Conservation (phyloP, 768 basidiomycete genomes). For the Hygrocybe coccinea region DNA sequence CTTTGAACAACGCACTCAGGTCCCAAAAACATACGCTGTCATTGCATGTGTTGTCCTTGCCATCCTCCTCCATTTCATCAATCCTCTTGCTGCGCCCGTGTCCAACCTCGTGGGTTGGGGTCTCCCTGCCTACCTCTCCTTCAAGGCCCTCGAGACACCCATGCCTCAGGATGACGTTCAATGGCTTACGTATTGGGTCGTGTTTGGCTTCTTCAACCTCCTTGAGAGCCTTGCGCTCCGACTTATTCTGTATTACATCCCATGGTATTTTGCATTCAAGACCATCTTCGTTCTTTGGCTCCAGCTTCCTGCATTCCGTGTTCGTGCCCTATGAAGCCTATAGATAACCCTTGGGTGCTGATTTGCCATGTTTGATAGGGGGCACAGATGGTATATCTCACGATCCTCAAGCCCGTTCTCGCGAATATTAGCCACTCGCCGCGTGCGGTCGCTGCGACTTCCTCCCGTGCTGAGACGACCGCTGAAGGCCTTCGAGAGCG, state of each 20-base stretch:
- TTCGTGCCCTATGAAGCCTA: slow-evolving; percentile 38
- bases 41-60: slow-evolving; percentile 66
- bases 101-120: slow-evolving; percentile 95
- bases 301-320: slow-evolving; percentile 79
- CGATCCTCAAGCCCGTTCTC: slow-evolving; percentile 76
- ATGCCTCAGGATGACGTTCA: slow-evolving; percentile 80
- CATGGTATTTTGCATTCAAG: slow-evolving; percentile 95
- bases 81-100: slow-evolving; percentile 85
- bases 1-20: slow-evolving; percentile 83
- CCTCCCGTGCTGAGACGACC: slow-evolving; percentile 47
- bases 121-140: slow-evolving; percentile 90
- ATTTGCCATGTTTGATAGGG: slow-evolving; percentile 46
- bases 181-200: slow-evolving; percentile 97
- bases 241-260: slow-evolving; percentile 83
- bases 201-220: slow-evolving; percentile 93
- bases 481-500: slow-evolving; percentile 31
- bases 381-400: slow-evolving; percentile 75
- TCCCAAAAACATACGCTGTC: slow-evolving; percentile 90
- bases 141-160: slow-evolving; percentile 91
- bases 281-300: slow-evolving; percentile 88
- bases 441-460: slow-evolving; percentile 41
- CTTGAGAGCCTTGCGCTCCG: slow-evolving; percentile 81
- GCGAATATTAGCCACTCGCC: slow-evolving; percentile 50
- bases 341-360: slow-evolving; percentile 1
- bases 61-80: slow-evolving; percentile 75